phyloP scores from a whole-genome alignment of 345 rosid genomes.

The Eutrema japonicum region DNA sequence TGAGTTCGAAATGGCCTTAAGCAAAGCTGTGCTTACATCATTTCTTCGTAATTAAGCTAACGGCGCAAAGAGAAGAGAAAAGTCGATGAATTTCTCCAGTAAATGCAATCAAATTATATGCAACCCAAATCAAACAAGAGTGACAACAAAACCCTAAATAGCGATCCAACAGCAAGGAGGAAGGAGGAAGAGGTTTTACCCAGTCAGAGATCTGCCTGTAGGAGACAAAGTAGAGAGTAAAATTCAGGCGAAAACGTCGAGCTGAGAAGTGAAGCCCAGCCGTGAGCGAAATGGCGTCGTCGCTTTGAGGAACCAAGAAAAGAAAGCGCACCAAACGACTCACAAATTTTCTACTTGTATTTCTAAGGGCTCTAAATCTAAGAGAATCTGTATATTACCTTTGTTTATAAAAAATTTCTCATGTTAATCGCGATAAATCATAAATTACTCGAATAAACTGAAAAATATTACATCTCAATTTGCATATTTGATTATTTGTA shows the following conservation, averaged over 20 bases:
- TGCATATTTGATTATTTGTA: no score
- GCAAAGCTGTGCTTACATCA: not conserved
- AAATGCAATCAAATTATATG: slow-evolving; percentile 8
- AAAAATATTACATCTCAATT: no score
- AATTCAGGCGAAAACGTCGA: not conserved
- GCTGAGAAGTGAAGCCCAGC: slow-evolving; percentile 18
- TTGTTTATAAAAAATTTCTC: not conserved
- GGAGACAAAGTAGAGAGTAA: not conserved
- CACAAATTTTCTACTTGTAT: not conserved
- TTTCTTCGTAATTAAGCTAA: slow-evolving; percentile 7
- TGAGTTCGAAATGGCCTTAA: not conserved
- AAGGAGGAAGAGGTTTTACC: slow-evolving; percentile 8
- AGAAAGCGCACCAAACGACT: not conserved
- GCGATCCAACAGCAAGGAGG: slow-evolving; percentile 18
- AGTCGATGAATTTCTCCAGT: not conserved
- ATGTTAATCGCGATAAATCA: no score
- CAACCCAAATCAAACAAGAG: not conserved
- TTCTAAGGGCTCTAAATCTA: not conserved
- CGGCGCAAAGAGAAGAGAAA: not conserved
- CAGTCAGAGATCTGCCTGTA: slow-evolving; percentile 18
- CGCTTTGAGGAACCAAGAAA: not conserved
- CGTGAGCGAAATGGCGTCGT: slow-evolving; percentile 27
- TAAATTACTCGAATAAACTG: no score
- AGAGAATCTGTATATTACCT: not conserved
- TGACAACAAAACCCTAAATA: slow-evolving; percentile 23